Evolutionary conservation across 257 asterid genomes (phyloP), one percentile per base, ranked within the genome.

Genomic region (Lantana camara): DNA sequence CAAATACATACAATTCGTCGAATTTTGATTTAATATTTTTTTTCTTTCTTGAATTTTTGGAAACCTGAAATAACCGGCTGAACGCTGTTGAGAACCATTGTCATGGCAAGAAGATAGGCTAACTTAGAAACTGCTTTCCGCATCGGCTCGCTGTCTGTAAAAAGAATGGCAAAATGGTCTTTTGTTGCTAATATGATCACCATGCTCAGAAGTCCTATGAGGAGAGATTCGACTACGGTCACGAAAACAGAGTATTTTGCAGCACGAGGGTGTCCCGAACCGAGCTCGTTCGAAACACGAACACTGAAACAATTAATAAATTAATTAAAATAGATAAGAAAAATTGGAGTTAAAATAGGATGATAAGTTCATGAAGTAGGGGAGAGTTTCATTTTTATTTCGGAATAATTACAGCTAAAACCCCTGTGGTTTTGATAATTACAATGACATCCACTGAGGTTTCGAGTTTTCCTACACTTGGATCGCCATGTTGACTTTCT

Each of bases 61-160:
- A 40, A 29, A 89, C 98, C 97, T 77, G 98, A 93, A 69, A 94
- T 83, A 60, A 94, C 99, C 14, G 99, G 97, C 77, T 94, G 99
- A 24, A 88, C 73, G 72, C 95, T 88, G 66, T 94, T 94, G 60
- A 94, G 99, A 21, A 90, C 74, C 86, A 94, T 81, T 16, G 97
- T 94, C 19, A 79, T 46, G 38, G 79, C 96, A 57, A 94, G 96
- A 68, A 94, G 96, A 61, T 84, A 83, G 9, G 97, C 97, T 74
- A 94, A 77, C 50, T 86, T 79, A 16, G 91, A 46, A 24, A 88
- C 99, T 0, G 96, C 99, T 56, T 77, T 84, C 58, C 90, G 97
- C 97, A 94, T 88, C 40, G n/a, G 68, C 58, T 69, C 70, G 65
- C 93, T 90, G 76, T 41, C 57, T 12, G 96, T 94, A 63, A 90